phyloP scores from a whole-genome alignment of 1,284 basidiomycete species.

The Abortiporus biennis region DNA sequence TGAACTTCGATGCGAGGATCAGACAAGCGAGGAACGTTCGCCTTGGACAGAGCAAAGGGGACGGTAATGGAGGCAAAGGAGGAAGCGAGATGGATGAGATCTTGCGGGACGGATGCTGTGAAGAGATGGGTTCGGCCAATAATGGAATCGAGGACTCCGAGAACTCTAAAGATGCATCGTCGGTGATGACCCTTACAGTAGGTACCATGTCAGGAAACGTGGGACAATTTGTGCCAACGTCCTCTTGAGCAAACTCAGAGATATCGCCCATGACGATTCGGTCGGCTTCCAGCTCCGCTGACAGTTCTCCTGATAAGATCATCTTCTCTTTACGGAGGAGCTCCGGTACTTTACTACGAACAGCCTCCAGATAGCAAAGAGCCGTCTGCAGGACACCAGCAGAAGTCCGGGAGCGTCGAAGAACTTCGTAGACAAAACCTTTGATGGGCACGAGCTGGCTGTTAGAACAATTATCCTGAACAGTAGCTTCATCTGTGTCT shows the following conservation, averaged over 20 bases:
- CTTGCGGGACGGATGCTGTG: neutral
- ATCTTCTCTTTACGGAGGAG: constrained; percentile 44
- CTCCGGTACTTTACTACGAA: constrained; percentile 59
- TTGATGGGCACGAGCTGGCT: constrained; percentile 51
- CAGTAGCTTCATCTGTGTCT: constrained; percentile 11
- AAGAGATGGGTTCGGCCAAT: constrained; percentile 9
- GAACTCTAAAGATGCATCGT: too few species aligned
- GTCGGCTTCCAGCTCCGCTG: constrained; percentile 32
- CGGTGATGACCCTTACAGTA: neutral
- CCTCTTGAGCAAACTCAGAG: neutral
- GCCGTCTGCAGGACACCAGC: constrained; percentile 72
- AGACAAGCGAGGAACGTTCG: constrained; percentile 85
- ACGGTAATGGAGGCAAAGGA: constrained; percentile 52
- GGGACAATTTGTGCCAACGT: neutral
- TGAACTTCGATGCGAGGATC: constrained; percentile 87
- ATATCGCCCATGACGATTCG: constrained; percentile 34
- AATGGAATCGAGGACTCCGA: neutral
- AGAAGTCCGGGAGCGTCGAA: constrained; percentile 70
- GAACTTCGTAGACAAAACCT: constrained; percentile 71
- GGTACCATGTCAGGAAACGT: neutral
- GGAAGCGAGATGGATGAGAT: constrained; percentile 23
- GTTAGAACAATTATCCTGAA: constrained; percentile 14
- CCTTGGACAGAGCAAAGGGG: constrained; percentile 80
- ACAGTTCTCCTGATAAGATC: constrained; percentile 22
- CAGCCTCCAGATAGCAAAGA: constrained; percentile 72